Evolutionary conservation across 495 filamentous ascomycete genomes (phyloP), one percentile per base, ranked within the genome.

Genomic region (Aspergillus diversus): DNA sequence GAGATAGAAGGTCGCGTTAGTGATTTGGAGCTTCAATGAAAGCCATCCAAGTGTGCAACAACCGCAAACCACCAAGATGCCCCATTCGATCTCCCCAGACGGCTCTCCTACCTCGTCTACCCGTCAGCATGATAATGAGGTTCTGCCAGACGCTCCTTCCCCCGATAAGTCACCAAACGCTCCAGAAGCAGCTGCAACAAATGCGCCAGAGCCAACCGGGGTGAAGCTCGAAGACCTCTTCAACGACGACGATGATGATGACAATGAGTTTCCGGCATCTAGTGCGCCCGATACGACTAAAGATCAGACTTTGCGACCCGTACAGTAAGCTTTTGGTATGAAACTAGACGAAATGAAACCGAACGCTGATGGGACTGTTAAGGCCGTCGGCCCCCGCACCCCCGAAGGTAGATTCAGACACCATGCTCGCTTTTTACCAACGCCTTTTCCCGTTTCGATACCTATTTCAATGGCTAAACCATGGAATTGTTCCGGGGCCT

Each of bases 391-490:
- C 67, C 6, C 67, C 72, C 50, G 67, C 66, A 60, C 69, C 72
- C n/a, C 63, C 73, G 2, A 72, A 76, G 54, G 89, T 90, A 1
- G 91, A 96, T 66, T 86, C 90, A 7, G 91, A 93, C 67, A 81
- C 93, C 13, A 90, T 98, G 87, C 84, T 90, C 60, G 88, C 86
- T 33, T 99, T 97, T 76, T 99, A 99, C 70, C 91, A 96, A 71
- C 92, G 95, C 46, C 85, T 98, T 42, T 98, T 98, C 72, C 95
- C 95, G 7, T 99, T 96, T 80, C 89, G 95, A 35, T 89, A 91
- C 66, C 87, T 97, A 31, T 98, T 97, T 77, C 93, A 97, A 74
- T 99, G 95, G 95, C 85, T 99, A 16, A 98, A 98, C 71, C 95
- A 99, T 73, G 91, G 90, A 50, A 87, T 93, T 33, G 83, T 86